A percentile compares a stretch with the other conserved stretches of the same genome.
Conservation (phyloP, 305 asterid species). For the Fraxinus albicans region DNA sequence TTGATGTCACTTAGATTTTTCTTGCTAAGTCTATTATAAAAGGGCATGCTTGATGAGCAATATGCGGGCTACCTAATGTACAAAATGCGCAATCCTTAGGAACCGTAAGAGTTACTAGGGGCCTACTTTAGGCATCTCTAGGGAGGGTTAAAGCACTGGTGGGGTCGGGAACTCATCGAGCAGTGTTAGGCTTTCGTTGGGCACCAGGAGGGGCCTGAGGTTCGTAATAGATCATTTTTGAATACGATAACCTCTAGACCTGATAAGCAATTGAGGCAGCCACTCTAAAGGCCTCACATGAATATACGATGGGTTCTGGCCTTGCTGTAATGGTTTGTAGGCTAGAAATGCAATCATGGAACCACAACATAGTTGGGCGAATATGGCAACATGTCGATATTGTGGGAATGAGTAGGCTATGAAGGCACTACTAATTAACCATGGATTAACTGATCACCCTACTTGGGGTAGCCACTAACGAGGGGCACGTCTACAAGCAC, state of each 20-base stretch:
- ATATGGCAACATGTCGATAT: background rate
- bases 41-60: background rate
- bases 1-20: background rate
- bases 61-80: background rate
- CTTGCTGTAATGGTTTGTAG: background rate
- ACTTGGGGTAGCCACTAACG: background rate
- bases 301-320: background rate
- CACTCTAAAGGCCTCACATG: background rate
- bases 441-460: background rate
- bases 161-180: background rate
- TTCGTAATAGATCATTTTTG: background rate
- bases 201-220: background rate
- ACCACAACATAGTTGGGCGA: background rate
- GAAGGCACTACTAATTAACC: background rate
- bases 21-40: background rate
- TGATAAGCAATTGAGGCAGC: background rate
- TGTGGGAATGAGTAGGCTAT: background rate
- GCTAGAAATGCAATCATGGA: background rate
- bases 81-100: background rate
- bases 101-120: background rate
- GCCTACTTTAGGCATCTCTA: background rate
- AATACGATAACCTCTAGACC: background rate
- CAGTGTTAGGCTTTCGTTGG: background rate
- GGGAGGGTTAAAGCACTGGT: too few relatives aligned
- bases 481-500: background rate